phyloP scores from a whole-genome alignment of 2,329 filamentous ascomycete species.

The Fusarium albosuccineum region DNA sequence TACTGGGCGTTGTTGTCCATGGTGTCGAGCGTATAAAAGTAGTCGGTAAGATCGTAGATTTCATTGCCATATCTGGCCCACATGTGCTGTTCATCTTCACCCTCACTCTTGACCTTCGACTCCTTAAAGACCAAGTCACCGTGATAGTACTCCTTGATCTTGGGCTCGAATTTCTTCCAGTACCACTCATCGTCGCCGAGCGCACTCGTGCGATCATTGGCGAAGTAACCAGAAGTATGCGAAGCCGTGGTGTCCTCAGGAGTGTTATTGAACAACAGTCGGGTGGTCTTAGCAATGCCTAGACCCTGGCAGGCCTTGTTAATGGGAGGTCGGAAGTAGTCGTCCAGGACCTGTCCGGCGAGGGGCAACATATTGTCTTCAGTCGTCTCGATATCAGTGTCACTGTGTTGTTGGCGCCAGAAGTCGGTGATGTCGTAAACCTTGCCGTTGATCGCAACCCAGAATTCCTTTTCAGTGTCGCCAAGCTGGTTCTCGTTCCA shows the following conservation, averaged over 20 bases:
- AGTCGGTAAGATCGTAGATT: slow-evolving; percentile 92
- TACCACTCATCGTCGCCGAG: slow-evolving; percentile 83
- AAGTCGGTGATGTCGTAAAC: slow-evolving; percentile 96
- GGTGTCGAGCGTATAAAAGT: slow-evolving; percentile 80
- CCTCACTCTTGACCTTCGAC: slow-evolving; percentile 72
- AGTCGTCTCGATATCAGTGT: slow-evolving; percentile 72
- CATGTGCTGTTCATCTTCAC: slow-evolving; percentile 73
- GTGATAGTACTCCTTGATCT: slow-evolving; percentile 88
- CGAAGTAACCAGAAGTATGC: slow-evolving; percentile 77
- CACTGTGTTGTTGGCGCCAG: slow-evolving; percentile 87
- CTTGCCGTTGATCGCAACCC: slow-evolving; percentile 85
- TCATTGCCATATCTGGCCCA: slow-evolving; percentile 84
- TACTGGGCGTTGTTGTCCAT: slow-evolving; percentile 69
- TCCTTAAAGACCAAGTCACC: slow-evolving; percentile 83
- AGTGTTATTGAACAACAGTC: slow-evolving; percentile 75
- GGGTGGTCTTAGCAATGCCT: slow-evolving; percentile 68
- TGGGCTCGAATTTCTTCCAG: slow-evolving; percentile 76
- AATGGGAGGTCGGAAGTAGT: slow-evolving; percentile 88
- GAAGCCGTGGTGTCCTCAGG: slow-evolving; percentile 65
- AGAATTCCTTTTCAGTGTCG: slow-evolving; percentile 79
- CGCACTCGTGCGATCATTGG: slow-evolving; percentile 65
- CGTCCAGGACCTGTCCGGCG: slow-evolving; percentile 81
- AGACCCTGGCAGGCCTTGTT: slow-evolving; percentile 80
- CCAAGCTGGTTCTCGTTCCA: slow-evolving; percentile 82
- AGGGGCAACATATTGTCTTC: slow-evolving; percentile 79